A percentile compares a stretch with the other conserved stretches of the same genome.
These are phyloP conservation scores for Globisporangium orthogonon DNA, from an alignment of 352 stramenopile species.

Conservation along the genomic window DNA sequence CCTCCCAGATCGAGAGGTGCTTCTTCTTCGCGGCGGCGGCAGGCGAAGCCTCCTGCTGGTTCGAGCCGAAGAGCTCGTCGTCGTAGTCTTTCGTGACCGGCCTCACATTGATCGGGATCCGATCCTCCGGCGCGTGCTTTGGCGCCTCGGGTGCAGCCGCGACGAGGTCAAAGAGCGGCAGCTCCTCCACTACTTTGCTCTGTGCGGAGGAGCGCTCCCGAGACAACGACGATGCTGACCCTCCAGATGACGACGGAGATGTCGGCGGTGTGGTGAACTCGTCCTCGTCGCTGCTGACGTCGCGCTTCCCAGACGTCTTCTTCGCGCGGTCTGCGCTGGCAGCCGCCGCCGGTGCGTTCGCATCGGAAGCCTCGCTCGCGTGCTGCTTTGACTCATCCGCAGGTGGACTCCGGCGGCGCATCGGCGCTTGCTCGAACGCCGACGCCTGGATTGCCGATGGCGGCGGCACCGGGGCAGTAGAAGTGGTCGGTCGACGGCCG, in stretches of 20 bases:
- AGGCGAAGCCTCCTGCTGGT: not conserved
- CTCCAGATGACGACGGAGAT: constrained; percentile 11
- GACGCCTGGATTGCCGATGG: constrained; percentile 45
- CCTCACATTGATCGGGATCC: constrained; percentile 1
- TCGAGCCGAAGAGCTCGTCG: not conserved
- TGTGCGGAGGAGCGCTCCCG: not conserved
- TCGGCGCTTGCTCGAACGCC: constrained; percentile 27
- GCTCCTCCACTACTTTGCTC: not conserved
- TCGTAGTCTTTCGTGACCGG: constrained; percentile 7
- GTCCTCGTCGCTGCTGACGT: constrained; percentile 10
- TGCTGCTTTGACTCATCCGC: constrained; percentile 9
- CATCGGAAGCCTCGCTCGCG: not conserved
- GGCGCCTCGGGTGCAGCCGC: not conserved
- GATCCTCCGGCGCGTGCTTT: constrained; percentile 3
- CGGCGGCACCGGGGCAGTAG: constrained; percentile 21
- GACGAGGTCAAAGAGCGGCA: not conserved
- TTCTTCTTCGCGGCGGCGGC: not conserved
- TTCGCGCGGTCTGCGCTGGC: not conserved
- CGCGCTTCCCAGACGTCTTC: constrained; percentile 2
- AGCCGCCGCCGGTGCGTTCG: not conserved
- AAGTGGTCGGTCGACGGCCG: not conserved
- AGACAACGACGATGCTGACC: not conserved
- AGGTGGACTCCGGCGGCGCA: constrained; percentile 17
- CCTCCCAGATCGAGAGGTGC: constrained; percentile 9
- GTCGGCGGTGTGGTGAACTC: constrained; percentile 10